Base-by-base conservation (phyloP, 2,329 filamentous ascomycete species). In the Hypoxylon sp. region DNA sequence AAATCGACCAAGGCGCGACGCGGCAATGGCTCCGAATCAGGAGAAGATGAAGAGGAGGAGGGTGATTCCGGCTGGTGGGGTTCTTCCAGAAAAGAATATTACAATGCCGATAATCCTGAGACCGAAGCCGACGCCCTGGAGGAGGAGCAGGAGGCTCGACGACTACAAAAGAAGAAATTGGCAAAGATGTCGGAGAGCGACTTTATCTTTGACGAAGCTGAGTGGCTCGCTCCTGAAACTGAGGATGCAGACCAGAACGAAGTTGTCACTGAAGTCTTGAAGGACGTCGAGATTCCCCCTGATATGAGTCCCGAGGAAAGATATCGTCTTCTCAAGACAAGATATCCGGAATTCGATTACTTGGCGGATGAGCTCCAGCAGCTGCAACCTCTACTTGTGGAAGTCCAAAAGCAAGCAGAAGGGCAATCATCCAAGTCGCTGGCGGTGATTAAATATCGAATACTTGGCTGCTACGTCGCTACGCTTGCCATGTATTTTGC, bases 401-500 rank as follows among this genome's bases (percentile, higher is more conserved):
- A 85, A 7, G 82, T 91, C 49, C 87, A 89, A 52, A 82, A 86
- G 53, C 83, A 86, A 30, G 88, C 89, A 0, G 83, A 88, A 58
- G 81, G 80, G 5, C 84, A 83, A 74, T 79, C 81, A 10, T 81
- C 78, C 65, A 84, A 82, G 62, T 87, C 88, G 1, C 78, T 91
- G n/a, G 82, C 87, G 21, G 83, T 90, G 7, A 85, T 93, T 64
- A 96, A 95, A 78, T 90, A 92, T 77, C 90, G 93, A 79, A 89
- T 94, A 10, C 84, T 97, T 41, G 91, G 93, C 4, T 93, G 94
- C 65, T 98, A 99, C 77, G 84, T 98, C 23, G 93, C 92, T 46
- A 87, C 93, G 1, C 84, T 99, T 72, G 91, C 92, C 52, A 94
- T 97, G 89, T 99, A 99, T 80, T 97, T 99, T 79, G 93, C 94